These are phyloP conservation scores for Aspergillus vadensis DNA, from an alignment of 2,329 filamentous ascomycete species.

Conservation along the genomic window DNA sequence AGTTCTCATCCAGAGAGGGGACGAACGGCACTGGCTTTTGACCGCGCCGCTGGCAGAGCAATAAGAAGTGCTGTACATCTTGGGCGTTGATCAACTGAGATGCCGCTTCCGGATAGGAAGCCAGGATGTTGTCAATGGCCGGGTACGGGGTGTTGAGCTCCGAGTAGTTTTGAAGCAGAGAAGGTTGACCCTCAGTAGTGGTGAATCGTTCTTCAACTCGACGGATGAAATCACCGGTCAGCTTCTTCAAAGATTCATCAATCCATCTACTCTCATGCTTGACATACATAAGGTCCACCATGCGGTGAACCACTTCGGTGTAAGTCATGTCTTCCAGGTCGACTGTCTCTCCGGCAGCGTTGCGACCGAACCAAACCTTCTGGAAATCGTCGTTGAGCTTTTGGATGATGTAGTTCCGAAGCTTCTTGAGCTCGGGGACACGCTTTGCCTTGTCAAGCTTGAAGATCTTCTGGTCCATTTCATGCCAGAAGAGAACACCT, in stretches of 20 bases:
- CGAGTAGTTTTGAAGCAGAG: constrained; percentile 83
- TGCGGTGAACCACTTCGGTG: constrained; percentile 78
- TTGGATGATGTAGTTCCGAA: constrained; percentile 87
- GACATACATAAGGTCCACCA: constrained; percentile 89
- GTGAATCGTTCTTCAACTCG: constrained; percentile 97
- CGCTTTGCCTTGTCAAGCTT: constrained; percentile 93
- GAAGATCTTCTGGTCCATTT: constrained; percentile 99
- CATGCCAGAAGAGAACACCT: constrained; percentile 94
- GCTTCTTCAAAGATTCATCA: constrained; percentile 74
- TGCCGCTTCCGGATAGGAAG: constrained; percentile 82
- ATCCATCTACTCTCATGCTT: constrained; percentile 92
- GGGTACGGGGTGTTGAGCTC: constrained; percentile 83
- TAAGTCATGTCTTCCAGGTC: constrained; percentile 98
- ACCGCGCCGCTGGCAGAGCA: constrained; percentile 84
- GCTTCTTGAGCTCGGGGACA: constrained; percentile 82
- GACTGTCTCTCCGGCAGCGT: constrained; percentile 75
- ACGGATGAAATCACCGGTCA: constrained; percentile 94
- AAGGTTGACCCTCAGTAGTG: constrained; percentile 67
- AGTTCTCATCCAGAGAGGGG: constrained; percentile 91
- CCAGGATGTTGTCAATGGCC: constrained; percentile 75
- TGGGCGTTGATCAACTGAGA: constrained; percentile 95
- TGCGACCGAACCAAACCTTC: constrained; percentile 93
- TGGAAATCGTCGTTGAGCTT: constrained; percentile 96
- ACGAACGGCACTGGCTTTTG: constrained; percentile 98
- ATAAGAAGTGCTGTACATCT: constrained; percentile 94